phyloP scores from a whole-genome alignment of 164 flowering plant genomes.

The Platanus orientalis region DNA sequence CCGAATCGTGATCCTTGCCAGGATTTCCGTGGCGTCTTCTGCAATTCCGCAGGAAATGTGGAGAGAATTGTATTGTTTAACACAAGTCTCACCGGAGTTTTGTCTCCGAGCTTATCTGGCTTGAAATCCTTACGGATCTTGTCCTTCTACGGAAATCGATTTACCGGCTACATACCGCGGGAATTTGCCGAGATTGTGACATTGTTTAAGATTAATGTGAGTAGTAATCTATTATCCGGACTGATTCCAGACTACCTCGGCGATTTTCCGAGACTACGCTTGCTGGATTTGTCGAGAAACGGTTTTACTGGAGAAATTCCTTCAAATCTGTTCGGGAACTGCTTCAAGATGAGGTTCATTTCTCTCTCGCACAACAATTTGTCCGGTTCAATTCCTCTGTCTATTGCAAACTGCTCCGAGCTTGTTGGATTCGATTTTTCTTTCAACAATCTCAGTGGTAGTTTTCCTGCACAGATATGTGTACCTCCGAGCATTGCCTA shows the following conservation, averaged over 20 bases:
- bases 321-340: slow-evolving; percentile 47
- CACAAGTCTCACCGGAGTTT: slow-evolving; percentile 58
- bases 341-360: slow-evolving; percentile 62
- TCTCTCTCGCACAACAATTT: slow-evolving; percentile 71
- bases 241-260: too few relatives aligned
- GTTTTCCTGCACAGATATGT: slow-evolving; percentile 55
- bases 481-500: slow-evolving; percentile 37
- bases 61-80: slow-evolving; percentile 74
- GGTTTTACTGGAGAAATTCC: slow-evolving; percentile 64
- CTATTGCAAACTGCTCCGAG: slow-evolving; percentile 53
- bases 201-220: too few relatives aligned
- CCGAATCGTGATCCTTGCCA: slow-evolving; percentile 43
- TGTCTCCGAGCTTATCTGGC: slow-evolving; percentile 67
- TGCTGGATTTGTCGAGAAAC: slow-evolving; percentile 42
- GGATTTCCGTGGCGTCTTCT: slow-evolving; percentile 60
- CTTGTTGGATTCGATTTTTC: slow-evolving; percentile 78
- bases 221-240: too few relatives aligned
- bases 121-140: slow-evolving; percentile 49
- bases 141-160: too few relatives aligned
- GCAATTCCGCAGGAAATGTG: slow-evolving; percentile 61
- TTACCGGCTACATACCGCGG: too few relatives aligned
- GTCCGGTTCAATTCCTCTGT: slow-evolving; percentile 57
- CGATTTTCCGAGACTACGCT: too few relatives aligned
- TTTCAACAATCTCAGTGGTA: slow-evolving; percentile 62
- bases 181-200: too few relatives aligned